These are phyloP conservation scores for Aspergillus tanneri DNA, from an alignment of 2,329 filamentous ascomycete species.

Conservation along the genomic window DNA sequence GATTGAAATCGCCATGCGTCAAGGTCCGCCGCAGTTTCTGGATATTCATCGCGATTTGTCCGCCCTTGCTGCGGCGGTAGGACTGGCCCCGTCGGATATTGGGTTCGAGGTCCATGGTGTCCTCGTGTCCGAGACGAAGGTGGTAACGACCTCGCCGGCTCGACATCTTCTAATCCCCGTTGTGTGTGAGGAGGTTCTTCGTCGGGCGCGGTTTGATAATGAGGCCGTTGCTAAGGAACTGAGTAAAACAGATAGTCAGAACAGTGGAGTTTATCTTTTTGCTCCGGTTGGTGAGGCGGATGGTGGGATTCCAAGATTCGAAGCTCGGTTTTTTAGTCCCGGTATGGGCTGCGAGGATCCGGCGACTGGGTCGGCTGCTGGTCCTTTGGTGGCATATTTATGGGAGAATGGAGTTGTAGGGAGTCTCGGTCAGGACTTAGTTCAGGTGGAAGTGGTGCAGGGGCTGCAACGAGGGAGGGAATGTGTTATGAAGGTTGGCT, in stretches of 20 bases:
- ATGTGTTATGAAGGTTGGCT: slow-evolving; percentile 13
- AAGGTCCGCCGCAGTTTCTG: not conserved
- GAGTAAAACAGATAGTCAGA: slow-evolving; percentile 6
- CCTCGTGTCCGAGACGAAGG: slow-evolving; percentile 4
- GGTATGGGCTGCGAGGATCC: slow-evolving; percentile 23
- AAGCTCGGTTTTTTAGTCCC: slow-evolving; percentile 22
- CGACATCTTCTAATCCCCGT: slow-evolving; percentile 19
- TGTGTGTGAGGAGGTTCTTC: slow-evolving; percentile 15
- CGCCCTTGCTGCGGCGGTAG: not conserved
- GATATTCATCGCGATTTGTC: not conserved
- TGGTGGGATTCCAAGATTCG: slow-evolving; percentile 5
- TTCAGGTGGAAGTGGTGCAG: slow-evolving; percentile 15
- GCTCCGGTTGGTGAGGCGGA: not conserved
- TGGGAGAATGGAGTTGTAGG: slow-evolving; percentile 8
- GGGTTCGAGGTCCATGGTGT: not conserved
- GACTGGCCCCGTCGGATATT: not conserved
- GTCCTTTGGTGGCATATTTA: slow-evolving; percentile 19
- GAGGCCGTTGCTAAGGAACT: slow-evolving; percentile 15
- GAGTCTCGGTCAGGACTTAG: no score
- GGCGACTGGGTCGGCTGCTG: slow-evolving; percentile 21
- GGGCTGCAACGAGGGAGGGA: slow-evolving; percentile 17
- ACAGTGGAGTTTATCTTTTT: slow-evolving; percentile 21
- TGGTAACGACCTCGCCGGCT: slow-evolving; percentile 19
- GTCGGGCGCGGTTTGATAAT: slow-evolving; percentile 6
- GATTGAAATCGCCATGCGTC: not conserved